Percentiles rank a stretch among this genome's conserved stretches.
Conservation (phyloP, 1,139 yeast species). For the Lodderomyces beijingensis region DNA sequence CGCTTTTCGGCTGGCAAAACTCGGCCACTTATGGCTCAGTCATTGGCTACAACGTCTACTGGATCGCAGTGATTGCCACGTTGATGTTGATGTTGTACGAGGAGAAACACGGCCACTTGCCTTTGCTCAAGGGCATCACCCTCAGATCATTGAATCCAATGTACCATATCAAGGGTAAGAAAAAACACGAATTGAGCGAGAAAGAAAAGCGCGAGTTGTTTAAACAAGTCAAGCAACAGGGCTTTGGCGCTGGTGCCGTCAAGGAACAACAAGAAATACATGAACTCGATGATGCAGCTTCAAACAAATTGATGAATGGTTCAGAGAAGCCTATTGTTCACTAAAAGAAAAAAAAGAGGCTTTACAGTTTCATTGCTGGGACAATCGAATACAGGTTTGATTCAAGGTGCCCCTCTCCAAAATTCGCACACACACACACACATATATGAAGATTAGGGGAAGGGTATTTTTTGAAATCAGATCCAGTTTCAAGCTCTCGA, state of each 20-base stretch:
- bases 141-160: conserved; percentile 63
- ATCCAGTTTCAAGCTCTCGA: neutral
- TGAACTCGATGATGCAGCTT: conserved; percentile 4
- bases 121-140: conserved; percentile 44
- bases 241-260: conserved; percentile 6
- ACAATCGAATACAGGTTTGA: neutral
- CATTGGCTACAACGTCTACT: conserved; percentile 76
- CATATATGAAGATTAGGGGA: neutral
- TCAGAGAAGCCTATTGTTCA: too few relatives aligned
- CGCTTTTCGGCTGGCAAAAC: conserved; percentile 32
- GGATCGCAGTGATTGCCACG: conserved; percentile 59
- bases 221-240: conserved; percentile 18
- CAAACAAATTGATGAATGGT: conserved; percentile 5
- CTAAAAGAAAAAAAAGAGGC: neutral
- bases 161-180: conserved; percentile 65
- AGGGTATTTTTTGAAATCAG: too few relatives aligned
- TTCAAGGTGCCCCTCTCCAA: neutral
- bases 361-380: too few relatives aligned
- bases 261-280: conserved; percentile 3
- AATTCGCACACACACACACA: conserved; percentile 10
- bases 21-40: conserved; percentile 84
- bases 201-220: conserved; percentile 55
- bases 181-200: conserved; percentile 53
- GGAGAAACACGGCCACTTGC: conserved; percentile 51
- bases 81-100: conserved; percentile 63